Base-by-base conservation (phyloP, 2,329 filamentous ascomycete species). In the Orbilia javanica region DNA sequence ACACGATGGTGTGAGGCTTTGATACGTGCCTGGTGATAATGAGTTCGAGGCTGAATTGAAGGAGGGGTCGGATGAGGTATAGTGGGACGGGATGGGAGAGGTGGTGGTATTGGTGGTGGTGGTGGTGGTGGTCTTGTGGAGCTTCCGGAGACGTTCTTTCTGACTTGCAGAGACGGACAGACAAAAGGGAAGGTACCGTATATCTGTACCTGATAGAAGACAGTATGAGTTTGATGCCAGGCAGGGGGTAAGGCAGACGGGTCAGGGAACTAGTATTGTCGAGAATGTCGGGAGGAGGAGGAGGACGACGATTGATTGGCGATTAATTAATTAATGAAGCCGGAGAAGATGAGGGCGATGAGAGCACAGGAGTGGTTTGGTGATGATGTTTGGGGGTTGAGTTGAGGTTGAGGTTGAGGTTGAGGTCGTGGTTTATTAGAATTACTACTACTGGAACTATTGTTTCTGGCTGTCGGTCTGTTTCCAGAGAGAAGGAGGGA, bases 321-420 rank as follows among this genome's bases (percentile, higher is more conserved):
- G n/a, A n/a, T n/a, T n/a, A n/a, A n/a, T n/a, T n/a, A n/a, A n/a
- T n/a, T n/a, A n/a, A n/a, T 53, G 50, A 50, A 55, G 63, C 44
- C 29, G 52, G 8, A 31, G 64, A 36, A 13, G 64, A 53, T 25
- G 31, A 27, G 5, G 48, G 13, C 31, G 36, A 39, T 39, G 36
- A 3, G 13, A 11, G 11, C 11, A 13, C n/a, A n/a, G 31, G 18
- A 18, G 39, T 52, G 44, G 13, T n/a, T n/a, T 34, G 66, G 55
- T 50, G 66, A 53, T 48, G 66, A 70, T 36, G 66, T 18, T 39
- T 42, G 31, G n/a, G n/a, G n/a, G n/a, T n/a, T n/a, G n/a, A n/a
- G n/a, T n/a, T n/a, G n/a, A n/a, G n/a, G n/a, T n/a, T n/a, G n/a
- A n/a, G n/a, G n/a, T n/a, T n/a, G n/a, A n/a, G n/a, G 8, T 36